These are phyloP conservation scores for Chalciporus chontae DNA, from an alignment of 768 basidiomycete species.

Conservation along the genomic window DNA sequence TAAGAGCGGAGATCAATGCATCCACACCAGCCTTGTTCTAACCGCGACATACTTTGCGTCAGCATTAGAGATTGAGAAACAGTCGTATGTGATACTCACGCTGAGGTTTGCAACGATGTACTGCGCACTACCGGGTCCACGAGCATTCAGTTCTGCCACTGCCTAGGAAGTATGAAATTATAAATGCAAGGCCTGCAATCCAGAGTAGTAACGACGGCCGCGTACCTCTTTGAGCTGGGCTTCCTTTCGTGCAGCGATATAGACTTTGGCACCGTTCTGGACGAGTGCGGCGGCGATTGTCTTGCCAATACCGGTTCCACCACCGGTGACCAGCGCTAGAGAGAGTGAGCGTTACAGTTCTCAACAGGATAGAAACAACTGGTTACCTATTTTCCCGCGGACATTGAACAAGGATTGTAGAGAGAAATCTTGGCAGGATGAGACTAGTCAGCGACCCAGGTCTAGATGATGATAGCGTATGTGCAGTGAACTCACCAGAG, in stretches of 20 bases:
- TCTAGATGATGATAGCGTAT: not conserved
- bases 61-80: not conserved
- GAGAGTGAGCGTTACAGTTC: not conserved
- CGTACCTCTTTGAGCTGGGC: constrained; percentile 68
- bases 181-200: not conserved
- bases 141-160: constrained; percentile 56
- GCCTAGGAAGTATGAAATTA: constrained; percentile 33
- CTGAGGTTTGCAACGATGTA: constrained; percentile 74
- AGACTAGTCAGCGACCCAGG: not conserved
- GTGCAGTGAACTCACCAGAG: constrained; percentile 3
- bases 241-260: constrained; percentile 86
- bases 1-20: constrained; percentile 62
- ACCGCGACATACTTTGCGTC: not conserved
- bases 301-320: constrained; percentile 78
- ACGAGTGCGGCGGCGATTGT: constrained; percentile 83
- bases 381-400: constrained; percentile 63
- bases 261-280: constrained; percentile 84
- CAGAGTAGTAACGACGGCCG: constrained; percentile 33
- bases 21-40: constrained; percentile 83
- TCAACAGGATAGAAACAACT: not conserved
- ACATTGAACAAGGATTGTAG: constrained; percentile 59
- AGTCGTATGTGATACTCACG: constrained; percentile 40
- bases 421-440: constrained; percentile 43
- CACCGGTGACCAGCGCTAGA: constrained; percentile 76
- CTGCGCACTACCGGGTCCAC: constrained; percentile 56